Percentiles rank a stretch among this genome's conserved stretches.
Conservation (phyloP, 2,329 filamentous ascomycete genomes). For the Aaosphaeria arxii region DNA sequence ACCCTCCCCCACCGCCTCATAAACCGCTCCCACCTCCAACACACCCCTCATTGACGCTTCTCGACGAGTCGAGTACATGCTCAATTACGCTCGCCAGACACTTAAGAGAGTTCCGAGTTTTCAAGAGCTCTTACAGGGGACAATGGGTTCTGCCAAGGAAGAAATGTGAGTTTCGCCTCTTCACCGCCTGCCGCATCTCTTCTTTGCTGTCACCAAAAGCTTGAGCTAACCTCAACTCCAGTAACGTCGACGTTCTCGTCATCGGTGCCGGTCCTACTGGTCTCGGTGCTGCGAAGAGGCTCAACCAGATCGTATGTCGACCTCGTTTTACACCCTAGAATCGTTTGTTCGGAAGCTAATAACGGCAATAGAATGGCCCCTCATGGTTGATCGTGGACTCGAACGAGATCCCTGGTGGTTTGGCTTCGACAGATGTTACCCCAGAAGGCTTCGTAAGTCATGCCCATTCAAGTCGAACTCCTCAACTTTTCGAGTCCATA, state of each 20-base stretch:
- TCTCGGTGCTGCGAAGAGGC: constrained; percentile 94
- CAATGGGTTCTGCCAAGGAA: constrained; percentile 39
- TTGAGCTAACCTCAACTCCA: constrained; percentile 40
- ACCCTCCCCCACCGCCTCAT: background rate
- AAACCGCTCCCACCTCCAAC: background rate
- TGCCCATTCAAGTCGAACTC: too few relatives aligned
- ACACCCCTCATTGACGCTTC: constrained; percentile 10
- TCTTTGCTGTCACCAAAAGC: constrained; percentile 1
- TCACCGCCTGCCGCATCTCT: constrained; percentile 23
- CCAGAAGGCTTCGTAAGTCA: constrained; percentile 91
- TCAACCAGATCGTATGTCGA: constrained; percentile 83
- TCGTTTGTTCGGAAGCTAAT: background rate
- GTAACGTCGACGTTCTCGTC: constrained; percentile 93
- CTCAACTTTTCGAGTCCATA: too few relatives aligned
- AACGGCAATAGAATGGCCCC: constrained; percentile 66
- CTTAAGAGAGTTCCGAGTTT: constrained; percentile 42
- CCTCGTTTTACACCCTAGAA: background rate
- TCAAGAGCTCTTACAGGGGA: constrained; percentile 39
- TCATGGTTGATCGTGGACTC: constrained; percentile 97
- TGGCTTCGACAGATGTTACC: constrained; percentile 92
- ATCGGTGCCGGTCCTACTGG: constrained; percentile 98
- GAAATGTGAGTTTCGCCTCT: constrained; percentile 33
- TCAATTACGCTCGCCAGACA: constrained; percentile 37
- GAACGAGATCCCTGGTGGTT: constrained; percentile 87
- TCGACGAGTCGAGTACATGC: constrained; percentile 30